Conservation (phyloP, 768 basidiomycete species). For the Boletus subcaerulescens region DNA sequence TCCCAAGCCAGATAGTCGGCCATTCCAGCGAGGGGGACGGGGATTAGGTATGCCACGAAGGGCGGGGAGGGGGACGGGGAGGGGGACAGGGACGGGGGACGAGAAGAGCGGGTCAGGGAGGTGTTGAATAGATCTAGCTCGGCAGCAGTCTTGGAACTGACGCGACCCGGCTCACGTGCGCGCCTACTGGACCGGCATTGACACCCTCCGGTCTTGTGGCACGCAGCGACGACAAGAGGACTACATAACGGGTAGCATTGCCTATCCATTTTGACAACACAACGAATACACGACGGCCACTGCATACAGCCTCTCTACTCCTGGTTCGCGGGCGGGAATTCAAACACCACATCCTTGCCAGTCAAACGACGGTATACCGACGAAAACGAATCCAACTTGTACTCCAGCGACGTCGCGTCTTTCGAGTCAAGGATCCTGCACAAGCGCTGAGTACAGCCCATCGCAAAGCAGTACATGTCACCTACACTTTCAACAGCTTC, state of each 20-base stretch:
- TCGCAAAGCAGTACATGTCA: constrained; percentile 23
- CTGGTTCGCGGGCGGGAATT: constrained; percentile 78
- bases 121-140: constrained; percentile 27
- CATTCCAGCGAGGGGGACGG: constrained; percentile 40
- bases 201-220: constrained; percentile 24
- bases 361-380: constrained; percentile 94
- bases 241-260: constrained; percentile 32
- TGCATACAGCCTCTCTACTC: constrained; percentile 47
- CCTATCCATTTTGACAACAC: constrained; percentile 35
- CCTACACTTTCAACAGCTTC: constrained; percentile 97
- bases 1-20: constrained; percentile 59
- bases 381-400: constrained; percentile 99
- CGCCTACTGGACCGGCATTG: not conserved
- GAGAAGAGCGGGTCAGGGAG: constrained; percentile 21
- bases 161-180: constrained; percentile 36
- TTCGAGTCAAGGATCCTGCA: constrained; percentile 93
- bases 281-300: constrained; percentile 15
- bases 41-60: constrained; percentile 41
- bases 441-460: constrained; percentile 15
- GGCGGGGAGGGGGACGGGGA: constrained; percentile 42
- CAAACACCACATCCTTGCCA: constrained; percentile 95
- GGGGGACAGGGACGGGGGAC: constrained; percentile 30
- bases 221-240: constrained; percentile 8
- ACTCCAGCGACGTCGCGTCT: constrained; percentile 96
- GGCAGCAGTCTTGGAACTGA: constrained; percentile 22